These are phyloP conservation scores for Thielaviopsis punctulata DNA, from an alignment of 2,329 filamentous ascomycete species.

Conservation along the genomic window DNA sequence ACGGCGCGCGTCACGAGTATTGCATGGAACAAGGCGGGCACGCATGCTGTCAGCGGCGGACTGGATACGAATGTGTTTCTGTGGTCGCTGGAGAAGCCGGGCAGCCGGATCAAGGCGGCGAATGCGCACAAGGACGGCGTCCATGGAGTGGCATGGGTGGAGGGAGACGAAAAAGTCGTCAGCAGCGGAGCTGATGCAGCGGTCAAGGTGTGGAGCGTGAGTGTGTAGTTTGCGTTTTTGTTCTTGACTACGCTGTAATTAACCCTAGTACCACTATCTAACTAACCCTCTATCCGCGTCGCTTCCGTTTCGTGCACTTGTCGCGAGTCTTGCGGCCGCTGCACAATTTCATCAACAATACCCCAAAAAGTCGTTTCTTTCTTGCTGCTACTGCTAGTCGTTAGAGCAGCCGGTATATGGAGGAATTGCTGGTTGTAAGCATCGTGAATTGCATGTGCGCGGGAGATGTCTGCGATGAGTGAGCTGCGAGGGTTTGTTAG, in stretches of 20 bases:
- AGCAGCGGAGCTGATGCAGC: slow-evolving; percentile 77
- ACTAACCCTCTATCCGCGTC: background rate
- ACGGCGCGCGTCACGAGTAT: slow-evolving; percentile 40
- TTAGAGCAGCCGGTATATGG: background rate
- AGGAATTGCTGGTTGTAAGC: background rate
- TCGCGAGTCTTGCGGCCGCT: background rate
- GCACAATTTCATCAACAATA: background rate
- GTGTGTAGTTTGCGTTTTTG: slow-evolving; percentile 11
- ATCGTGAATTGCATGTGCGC: background rate
- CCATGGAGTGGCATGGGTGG: slow-evolving; percentile 68
- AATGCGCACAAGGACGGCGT: slow-evolving; percentile 97
- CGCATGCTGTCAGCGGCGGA: slow-evolving; percentile 66
- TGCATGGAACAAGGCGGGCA: slow-evolving; percentile 62
- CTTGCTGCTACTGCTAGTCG: background rate
- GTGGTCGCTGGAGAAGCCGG: slow-evolving; percentile 75
- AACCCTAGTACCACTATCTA: no score
- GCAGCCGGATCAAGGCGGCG: slow-evolving; percentile 62
- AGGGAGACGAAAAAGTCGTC: slow-evolving; percentile 45
- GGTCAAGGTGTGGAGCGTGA: slow-evolving; percentile 63
- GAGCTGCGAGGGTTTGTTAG: background rate
- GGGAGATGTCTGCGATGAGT: background rate
- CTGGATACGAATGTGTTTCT: slow-evolving; percentile 86
- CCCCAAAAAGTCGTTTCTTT: background rate
- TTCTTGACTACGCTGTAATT: background rate
- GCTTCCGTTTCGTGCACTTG: background rate